Percentiles rank a stretch among this genome's conserved stretches.
Evolutionary conservation across 176 grass and related monocot genomes (phyloP).

Genomic region (Zizania latifolia): DNA sequence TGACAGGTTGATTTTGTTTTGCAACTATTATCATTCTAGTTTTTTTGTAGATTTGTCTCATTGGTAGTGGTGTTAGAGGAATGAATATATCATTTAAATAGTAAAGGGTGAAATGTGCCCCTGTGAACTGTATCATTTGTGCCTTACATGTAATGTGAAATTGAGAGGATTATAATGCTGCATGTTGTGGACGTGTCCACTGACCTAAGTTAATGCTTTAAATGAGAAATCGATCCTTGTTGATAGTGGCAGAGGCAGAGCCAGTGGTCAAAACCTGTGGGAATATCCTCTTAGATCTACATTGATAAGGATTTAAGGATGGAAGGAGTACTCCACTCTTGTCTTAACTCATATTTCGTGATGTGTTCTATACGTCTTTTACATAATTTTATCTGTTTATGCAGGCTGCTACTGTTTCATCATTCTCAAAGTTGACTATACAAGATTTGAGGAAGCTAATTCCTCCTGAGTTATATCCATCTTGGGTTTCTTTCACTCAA

Average conservation of each 20-base stretch:
- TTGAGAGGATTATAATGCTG: neutral
- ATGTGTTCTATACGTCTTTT: neutral
- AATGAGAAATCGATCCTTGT: neutral
- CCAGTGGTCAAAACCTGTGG: too few species aligned
- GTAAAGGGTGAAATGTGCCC: neutral
- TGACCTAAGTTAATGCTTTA: neutral
- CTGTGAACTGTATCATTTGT: neutral
- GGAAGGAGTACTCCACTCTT: neutral
- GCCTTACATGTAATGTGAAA: neutral
- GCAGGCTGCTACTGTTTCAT: constrained; percentile 54
- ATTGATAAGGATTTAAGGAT: neutral
- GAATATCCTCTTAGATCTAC: neutral
- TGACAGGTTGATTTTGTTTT: neutral
- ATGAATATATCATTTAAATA: neutral
- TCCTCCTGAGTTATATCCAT: constrained; percentile 73
- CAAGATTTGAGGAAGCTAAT: constrained; percentile 76
- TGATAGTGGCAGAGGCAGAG: too few species aligned
- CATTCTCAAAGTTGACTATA: constrained; percentile 75
- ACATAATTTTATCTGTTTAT: constrained; percentile 5
- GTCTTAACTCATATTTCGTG: neutral
- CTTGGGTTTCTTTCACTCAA: constrained; percentile 87
- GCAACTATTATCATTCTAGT: neutral
- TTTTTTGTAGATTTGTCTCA: neutral
- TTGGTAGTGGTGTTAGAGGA: neutral
- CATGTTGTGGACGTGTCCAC: neutral